Evolutionary conservation across 306 rosid genomes (phyloP), one percentile per base, ranked within the genome.

Genomic region (Quercus variabilis): DNA sequence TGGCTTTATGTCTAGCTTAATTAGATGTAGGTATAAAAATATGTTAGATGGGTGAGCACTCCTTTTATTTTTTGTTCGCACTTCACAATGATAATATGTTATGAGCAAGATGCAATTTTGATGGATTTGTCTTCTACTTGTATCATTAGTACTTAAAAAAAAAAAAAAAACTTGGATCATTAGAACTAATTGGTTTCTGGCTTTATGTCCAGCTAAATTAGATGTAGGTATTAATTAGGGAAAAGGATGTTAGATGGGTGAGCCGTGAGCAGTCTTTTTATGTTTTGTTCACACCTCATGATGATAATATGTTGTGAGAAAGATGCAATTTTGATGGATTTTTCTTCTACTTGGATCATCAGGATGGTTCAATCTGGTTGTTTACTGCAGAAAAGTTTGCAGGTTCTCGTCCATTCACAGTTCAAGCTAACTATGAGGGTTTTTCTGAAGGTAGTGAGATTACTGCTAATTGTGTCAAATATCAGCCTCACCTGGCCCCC

Each of bases 301-400:
- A 7, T 51, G 71, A 60, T 13, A 54, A 46, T 43, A 15, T 74
- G 56, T 71, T 55, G 23, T 23, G 6, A 69, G 72, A 73, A 75
- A 60, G 28, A 20, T 69, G 71, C 55, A 68, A 21, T 55, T 59
- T 67, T 74, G 70, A 70, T 74, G 43, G 46, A 68, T 74, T 43
- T 73, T 17, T 60, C 5, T 72, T 54, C 46, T 71, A 64, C 64
- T 78, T 74, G 74, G 65, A 76, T 75, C 75, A 33, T 67, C 80
- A 94, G 98, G 97, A 89, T 77, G 96, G 87, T 79, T 90, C 96
- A 12, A 28, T 82, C 79, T 92, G 98, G 98, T 26, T 75, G 54
- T 92, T 94, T 74, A 89, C 98, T 62, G 88, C 92, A 41, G 84
- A 85, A 71, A 87, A 82, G 25, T 89, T 79, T 71, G 90, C 89